Percentiles rank a stretch among this genome's conserved stretches.
phyloP scores from a whole-genome alignment of 2,329 filamentous ascomycete species.

The Fusarium brevicatenulatum region DNA sequence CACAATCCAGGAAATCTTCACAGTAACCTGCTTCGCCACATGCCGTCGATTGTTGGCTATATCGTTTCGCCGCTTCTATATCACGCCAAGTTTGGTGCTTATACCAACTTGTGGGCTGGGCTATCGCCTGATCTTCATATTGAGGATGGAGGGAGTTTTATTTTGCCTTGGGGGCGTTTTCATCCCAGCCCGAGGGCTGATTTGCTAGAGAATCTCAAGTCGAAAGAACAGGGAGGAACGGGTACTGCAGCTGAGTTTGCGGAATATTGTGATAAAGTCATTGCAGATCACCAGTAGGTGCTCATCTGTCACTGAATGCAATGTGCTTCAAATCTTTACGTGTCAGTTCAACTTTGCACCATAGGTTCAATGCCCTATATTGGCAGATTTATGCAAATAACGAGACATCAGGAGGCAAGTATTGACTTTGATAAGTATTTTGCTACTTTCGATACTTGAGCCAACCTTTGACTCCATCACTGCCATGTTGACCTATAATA shows the following conservation, averaged over 20 bases:
- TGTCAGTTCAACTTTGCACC: background rate
- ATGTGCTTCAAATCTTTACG: background rate
- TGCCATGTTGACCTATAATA: background rate
- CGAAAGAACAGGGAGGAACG: constrained; percentile 11
- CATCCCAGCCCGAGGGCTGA: constrained; percentile 11
- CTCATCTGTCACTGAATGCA: background rate
- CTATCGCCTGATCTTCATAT: constrained; percentile 1
- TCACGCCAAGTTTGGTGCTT: constrained; percentile 16
- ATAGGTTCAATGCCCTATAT: background rate
- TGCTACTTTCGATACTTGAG: background rate
- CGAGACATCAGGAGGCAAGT: background rate
- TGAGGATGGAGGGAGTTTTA: constrained; percentile 23
- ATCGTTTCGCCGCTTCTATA: constrained; percentile 10
- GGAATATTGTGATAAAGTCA: constrained; percentile 6
- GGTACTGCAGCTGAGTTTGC: constrained; percentile 18
- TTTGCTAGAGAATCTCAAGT: constrained; percentile 10
- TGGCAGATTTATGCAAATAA: background rate
- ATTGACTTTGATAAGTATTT: background rate
- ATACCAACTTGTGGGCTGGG: constrained; percentile 18
- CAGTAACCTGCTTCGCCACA: constrained; percentile 13
- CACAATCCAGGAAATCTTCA: constrained; percentile 29
- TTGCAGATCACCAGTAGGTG: constrained; percentile 1
- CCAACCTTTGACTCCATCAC: background rate
- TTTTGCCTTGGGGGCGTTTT: constrained; percentile 15
- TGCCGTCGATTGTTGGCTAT: constrained; percentile 10